These are phyloP conservation scores for Cadophora sp. DNA, from an alignment of 2,329 filamentous ascomycete species.

Conservation along the genomic window DNA sequence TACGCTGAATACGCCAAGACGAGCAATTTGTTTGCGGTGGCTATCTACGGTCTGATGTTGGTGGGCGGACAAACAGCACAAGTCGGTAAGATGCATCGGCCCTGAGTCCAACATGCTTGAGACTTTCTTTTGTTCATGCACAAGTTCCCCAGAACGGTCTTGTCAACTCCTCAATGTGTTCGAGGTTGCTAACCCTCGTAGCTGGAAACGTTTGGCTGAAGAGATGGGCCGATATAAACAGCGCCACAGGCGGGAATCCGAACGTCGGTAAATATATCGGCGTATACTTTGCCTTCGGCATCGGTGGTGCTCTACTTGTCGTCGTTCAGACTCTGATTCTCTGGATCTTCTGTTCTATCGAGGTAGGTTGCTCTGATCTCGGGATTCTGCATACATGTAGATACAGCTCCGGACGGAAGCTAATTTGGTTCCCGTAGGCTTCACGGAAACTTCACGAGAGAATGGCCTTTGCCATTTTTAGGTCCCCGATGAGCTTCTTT, in stretches of 20 bases:
- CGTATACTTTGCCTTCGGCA: slow-evolving; percentile 93
- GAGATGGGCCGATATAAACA: slow-evolving; percentile 85
- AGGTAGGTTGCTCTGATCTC: slow-evolving; percentile 61
- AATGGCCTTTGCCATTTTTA: slow-evolving; percentile 97
- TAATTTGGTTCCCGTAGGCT: slow-evolving; percentile 58
- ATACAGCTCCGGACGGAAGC: slow-evolving; percentile 31
- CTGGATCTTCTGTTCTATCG: slow-evolving; percentile 99
- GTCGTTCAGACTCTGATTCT: slow-evolving; percentile 92
- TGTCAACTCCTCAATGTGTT: slow-evolving; percentile 1
- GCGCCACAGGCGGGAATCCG: slow-evolving; percentile 69
- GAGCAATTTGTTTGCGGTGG: slow-evolving; percentile 86
- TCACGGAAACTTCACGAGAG: slow-evolving; percentile 95
- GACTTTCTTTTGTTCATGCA: slow-evolving; percentile 20
- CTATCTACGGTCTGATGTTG: slow-evolving; percentile 78
- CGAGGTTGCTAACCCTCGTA: slow-evolving; percentile 44
- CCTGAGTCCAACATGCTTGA: background rate
- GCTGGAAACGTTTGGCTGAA: slow-evolving; percentile 92
- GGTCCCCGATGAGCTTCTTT: slow-evolving; percentile 98
- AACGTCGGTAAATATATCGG: slow-evolving; percentile 89
- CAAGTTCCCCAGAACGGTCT: slow-evolving; percentile 21
- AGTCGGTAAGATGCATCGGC: slow-evolving; percentile 63
- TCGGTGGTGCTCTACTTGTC: slow-evolving; percentile 84
- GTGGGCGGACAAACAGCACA: slow-evolving; percentile 81
- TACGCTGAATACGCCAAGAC: slow-evolving; percentile 95
- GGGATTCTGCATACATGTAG: slow-evolving; percentile 29